Percentiles rank a stretch among this genome's conserved stretches.
These are phyloP conservation scores for Carex pumila DNA, from an alignment of 176 grass and related monocot genomes.

Conservation along the genomic window DNA sequence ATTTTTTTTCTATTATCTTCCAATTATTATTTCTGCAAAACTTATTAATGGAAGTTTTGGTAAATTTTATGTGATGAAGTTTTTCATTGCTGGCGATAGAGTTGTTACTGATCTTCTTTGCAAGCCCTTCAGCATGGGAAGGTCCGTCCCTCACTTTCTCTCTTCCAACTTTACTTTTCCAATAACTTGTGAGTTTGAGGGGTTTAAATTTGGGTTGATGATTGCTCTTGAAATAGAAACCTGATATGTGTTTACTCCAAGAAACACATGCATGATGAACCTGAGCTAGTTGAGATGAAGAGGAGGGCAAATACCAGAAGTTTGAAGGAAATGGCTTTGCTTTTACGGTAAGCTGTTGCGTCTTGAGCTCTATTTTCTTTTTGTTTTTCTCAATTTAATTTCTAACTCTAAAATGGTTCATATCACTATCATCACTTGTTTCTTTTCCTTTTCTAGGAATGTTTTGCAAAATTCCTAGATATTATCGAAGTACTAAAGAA, in stretches of 20 bases:
- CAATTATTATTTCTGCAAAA: constrained; percentile 24
- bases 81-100: constrained; percentile 94
- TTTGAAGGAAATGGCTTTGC: constrained; percentile 98
- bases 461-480: not conserved
- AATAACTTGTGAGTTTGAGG: not conserved
- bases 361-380: constrained; percentile 7
- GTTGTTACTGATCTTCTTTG: constrained; percentile 88
- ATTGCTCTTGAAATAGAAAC: constrained; percentile 64
- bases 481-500: not conserved
- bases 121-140: constrained; percentile 99
- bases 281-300: constrained; percentile 86
- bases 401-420: not conserved
- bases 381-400: not conserved
- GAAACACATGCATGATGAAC: constrained; percentile 97
- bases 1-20: constrained; percentile 6
- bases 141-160: constrained; percentile 50
- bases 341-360: constrained; percentile 53
- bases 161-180: not conserved
- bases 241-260: constrained; percentile 94
- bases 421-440: not conserved
- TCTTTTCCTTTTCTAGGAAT: not conserved
- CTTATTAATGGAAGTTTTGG: not conserved
- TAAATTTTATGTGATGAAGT: constrained; percentile 36
- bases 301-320: constrained; percentile 91
- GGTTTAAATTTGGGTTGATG: constrained; percentile 4